phyloP scores from a whole-genome alignment of 1,284 basidiomycete species.

The Ustilago crameri region DNA sequence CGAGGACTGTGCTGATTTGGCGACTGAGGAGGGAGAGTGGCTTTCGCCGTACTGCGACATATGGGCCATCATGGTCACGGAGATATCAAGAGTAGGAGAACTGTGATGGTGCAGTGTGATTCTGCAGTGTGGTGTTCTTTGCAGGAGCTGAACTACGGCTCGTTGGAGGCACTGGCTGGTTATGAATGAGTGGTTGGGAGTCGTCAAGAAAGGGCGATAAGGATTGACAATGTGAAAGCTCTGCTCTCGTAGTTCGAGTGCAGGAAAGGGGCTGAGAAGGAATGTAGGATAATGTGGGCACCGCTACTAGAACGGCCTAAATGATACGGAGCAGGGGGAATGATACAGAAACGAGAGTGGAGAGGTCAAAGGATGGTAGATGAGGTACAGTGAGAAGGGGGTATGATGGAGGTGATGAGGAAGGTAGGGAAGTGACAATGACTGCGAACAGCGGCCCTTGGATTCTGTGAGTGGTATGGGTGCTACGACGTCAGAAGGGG shows the following conservation, averaged over 20 bases:
- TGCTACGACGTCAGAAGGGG: not conserved
- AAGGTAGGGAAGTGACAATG: not conserved
- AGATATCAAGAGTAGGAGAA: too few relatives aligned
- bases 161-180: too few relatives aligned
- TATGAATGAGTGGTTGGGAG: too few relatives aligned
- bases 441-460: too few relatives aligned
- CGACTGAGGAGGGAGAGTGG: slow-evolving; percentile 16
- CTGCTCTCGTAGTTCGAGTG: too few relatives aligned
- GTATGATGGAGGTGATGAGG: slow-evolving; percentile 7
- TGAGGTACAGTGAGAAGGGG: not conserved
- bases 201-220: too few relatives aligned
- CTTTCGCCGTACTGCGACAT: slow-evolving; percentile 43
- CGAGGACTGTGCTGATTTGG: slow-evolving; percentile 2
- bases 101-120: too few relatives aligned
- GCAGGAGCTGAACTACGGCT: too few relatives aligned
- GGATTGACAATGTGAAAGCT: too few relatives aligned
- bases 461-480: not conserved
- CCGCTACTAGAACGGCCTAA: not conserved
- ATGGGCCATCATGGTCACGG: slow-evolving; percentile 26
- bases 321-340: not conserved
- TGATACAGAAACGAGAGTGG: not conserved
- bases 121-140: too few relatives aligned
- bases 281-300: not conserved
- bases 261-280: too few relatives aligned
- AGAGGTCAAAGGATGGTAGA: slow-evolving; percentile 6